Evolutionary conservation across 441 rosid species (phyloP), one percentile per base, ranked within the genome.

Genomic region (Pelargonium exstipulatum): DNA sequence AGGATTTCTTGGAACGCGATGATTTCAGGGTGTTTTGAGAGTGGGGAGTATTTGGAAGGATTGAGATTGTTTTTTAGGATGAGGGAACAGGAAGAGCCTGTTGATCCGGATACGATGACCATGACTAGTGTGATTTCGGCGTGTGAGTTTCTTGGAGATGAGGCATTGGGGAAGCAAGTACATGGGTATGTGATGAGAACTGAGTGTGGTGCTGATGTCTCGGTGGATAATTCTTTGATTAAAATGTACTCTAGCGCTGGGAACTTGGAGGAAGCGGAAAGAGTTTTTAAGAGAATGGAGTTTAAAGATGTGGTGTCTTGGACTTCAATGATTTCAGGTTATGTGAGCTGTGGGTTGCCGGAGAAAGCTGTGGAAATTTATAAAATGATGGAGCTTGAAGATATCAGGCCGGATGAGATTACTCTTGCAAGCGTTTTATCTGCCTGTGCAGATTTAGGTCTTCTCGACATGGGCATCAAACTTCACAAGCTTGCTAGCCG

Each of bases 311-410:
- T 91, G 32, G 89, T 91, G 72, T 82, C 97, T 12, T 91, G 92
- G 96, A 91, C 98, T 7, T 78, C 96, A 10, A 88, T 90, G 91
- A 91, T 94, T 79, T 86, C 95, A 2, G 83, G 87, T 48, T 91
- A 83, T n/a, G 95, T 83, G 74, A 76, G 73, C 71, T 83, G 85
- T 71, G 66, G 57, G 24, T 79, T 84, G 24, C 90, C 88, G 10
- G 79, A 78, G 37, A 84, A 87, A 84, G 92, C 96, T 26, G 69
- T 94, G 75, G 86, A 82, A 62, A 83, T 88, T 66, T 88, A 85
- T 77, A 69, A 76, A 71, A 78, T 60, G 71, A 94, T 94, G 99
- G 91, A 80, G 76, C 72, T 68, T 74, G 86, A 81, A 10, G 81
- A 81, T 62, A 75, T 82, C 58, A 60, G 72, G 71, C 90, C 92